These are phyloP conservation scores for Hymenoscyphus fraxineus DNA, from an alignment of 2,329 filamentous ascomycete species.

Conservation along the genomic window DNA sequence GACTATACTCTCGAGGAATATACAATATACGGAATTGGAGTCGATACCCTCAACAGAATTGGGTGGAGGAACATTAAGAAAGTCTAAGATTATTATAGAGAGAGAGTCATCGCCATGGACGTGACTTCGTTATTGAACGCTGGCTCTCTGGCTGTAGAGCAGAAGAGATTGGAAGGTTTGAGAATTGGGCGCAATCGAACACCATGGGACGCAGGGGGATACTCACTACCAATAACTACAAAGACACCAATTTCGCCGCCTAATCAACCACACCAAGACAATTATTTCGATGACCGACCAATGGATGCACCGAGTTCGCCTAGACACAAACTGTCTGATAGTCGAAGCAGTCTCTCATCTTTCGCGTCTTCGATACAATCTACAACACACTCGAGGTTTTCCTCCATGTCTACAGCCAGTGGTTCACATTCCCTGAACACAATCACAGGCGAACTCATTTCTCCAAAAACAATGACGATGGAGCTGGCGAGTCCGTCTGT, in stretches of 20 bases:
- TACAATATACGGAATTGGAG: constrained; percentile 8
- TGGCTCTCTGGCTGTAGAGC: constrained; percentile 30
- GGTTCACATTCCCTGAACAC: constrained; percentile 17
- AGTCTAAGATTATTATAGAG: neutral
- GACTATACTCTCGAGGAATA: constrained; percentile 8
- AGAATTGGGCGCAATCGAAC: constrained; percentile 31
- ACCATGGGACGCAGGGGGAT: constrained; percentile 37
- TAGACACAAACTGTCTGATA: constrained; percentile 34
- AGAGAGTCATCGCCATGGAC: constrained; percentile 30
- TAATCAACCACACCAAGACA: constrained; percentile 11
- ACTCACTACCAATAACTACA: constrained; percentile 33
- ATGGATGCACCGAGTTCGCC: constrained; percentile 24
- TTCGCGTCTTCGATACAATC: constrained; percentile 33
- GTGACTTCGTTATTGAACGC: constrained; percentile 35
- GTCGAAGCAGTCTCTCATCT: constrained; percentile 34
- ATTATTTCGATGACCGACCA: constrained; percentile 26
- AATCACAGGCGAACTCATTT: constrained; percentile 9
- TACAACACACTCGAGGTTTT: constrained; percentile 33
- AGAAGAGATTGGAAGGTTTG: constrained; percentile 17
- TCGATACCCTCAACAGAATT: constrained; percentile 2
- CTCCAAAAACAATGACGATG: constrained; percentile 13
- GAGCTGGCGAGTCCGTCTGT: constrained; percentile 7
- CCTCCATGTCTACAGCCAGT: constrained; percentile 33
- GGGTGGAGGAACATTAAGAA: constrained; percentile 1
- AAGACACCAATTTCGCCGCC: constrained; percentile 15